These are phyloP conservation scores for Nepenthes alata DNA, from an alignment of 179 eudicot species.

Conservation along the genomic window DNA sequence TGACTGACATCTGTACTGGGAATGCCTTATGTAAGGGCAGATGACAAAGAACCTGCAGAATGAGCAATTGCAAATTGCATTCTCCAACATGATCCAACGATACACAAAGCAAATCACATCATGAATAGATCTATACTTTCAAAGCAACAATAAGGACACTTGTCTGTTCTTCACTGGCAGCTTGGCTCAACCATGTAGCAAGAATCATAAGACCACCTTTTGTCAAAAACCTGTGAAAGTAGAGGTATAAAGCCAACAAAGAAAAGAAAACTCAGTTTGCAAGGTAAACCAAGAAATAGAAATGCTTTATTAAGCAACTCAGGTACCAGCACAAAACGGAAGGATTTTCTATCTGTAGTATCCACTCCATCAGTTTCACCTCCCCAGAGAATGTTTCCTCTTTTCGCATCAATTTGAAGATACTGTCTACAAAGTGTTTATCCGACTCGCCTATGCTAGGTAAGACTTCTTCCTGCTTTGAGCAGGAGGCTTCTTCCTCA, in stretches of 20 bases:
- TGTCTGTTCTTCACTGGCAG: slow-evolving; percentile 89
- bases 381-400: slow-evolving; percentile 84
- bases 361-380: slow-evolving; percentile 85
- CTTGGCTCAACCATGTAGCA: slow-evolving; percentile 88
- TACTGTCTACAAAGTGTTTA: slow-evolving; percentile 48
- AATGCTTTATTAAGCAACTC: not conserved
- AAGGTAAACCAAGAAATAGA: not conserved
- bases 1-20: slow-evolving; percentile 81
- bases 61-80: slow-evolving; percentile 7
- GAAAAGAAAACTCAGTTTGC: not conserved
- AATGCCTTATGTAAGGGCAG: slow-evolving; percentile 76
- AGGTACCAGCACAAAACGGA: slow-evolving; percentile 60
- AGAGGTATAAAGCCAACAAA: not conserved
- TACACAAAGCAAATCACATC: slow-evolving; percentile 5
- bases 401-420: slow-evolving; percentile 61
- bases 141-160: slow-evolving; percentile 60
- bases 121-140: slow-evolving; percentile 34
- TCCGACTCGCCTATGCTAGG: slow-evolving; percentile 56
- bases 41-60: slow-evolving; percentile 65
- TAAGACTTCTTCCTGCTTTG: slow-evolving; percentile 42
- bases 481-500: slow-evolving; percentile 60
- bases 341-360: slow-evolving; percentile 59
- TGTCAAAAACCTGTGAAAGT: slow-evolving; percentile 54
- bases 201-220: slow-evolving; percentile 94
- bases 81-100: slow-evolving; percentile 1